These are phyloP conservation scores for Backusella westeae DNA, from an alignment of 192 early-diverging fungal genomes.

Conservation along the genomic window DNA sequence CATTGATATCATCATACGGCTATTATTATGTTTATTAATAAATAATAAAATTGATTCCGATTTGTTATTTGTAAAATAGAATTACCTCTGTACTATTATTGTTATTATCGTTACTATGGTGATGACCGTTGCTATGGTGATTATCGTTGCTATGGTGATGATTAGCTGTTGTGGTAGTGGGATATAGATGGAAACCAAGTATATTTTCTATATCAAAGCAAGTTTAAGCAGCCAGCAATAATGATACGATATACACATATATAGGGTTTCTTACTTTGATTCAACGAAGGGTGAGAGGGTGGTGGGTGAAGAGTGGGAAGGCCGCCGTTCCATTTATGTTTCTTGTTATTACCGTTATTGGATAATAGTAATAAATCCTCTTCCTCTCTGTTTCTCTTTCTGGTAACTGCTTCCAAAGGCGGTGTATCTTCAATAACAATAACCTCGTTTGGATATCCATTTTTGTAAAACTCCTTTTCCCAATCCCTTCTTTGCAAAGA, in stretches of 20 bases:
- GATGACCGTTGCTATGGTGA: background rate
- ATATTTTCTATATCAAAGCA: background rate
- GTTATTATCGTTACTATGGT: background rate
- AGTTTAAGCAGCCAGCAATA: background rate
- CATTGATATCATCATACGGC: slow-evolving; percentile 86
- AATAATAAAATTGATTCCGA: background rate
- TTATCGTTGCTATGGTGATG: background rate
- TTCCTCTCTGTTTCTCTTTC: background rate
- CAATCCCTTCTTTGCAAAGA: slow-evolving; percentile 18
- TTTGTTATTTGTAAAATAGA: background rate
- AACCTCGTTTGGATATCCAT: slow-evolving; percentile 40
- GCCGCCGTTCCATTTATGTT: background rate
- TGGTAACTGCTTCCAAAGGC: background rate
- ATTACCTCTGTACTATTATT: slow-evolving; percentile 1
- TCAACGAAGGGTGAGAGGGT: background rate
- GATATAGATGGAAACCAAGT: slow-evolving; percentile 7
- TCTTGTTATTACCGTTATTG: background rate
- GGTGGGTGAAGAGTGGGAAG: background rate
- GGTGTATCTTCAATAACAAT: slow-evolving; percentile 42
- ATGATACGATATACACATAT: background rate
- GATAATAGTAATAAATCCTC: background rate
- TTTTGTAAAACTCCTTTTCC: slow-evolving; percentile 37
- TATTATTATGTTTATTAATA: background rate
- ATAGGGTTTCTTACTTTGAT: slow-evolving; percentile 2
- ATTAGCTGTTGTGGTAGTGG: background rate